These are phyloP conservation scores for Adansonia digitata DNA, from an alignment of 345 rosid species.

Conservation along the genomic window DNA sequence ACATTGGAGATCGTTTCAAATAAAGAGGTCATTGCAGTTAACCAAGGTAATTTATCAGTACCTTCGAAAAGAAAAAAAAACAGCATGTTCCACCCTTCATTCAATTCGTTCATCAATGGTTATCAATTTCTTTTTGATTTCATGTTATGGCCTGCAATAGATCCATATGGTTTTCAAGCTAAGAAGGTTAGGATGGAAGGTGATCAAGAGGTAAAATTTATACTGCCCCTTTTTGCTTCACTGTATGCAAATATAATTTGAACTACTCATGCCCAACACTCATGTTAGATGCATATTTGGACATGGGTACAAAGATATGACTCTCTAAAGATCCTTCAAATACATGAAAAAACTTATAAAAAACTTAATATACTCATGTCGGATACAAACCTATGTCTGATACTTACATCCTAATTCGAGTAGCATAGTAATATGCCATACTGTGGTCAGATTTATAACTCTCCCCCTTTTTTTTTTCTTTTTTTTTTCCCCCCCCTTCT, in stretches of 20 bases:
- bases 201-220: conserved; percentile 49
- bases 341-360: no score
- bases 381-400: no score
- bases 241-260: no score
- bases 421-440: no score
- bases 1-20: conserved; percentile 53
- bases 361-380: no score
- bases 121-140: background rate
- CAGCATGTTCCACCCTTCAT: background rate
- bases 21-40: conserved; percentile 74
- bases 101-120: background rate
- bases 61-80: background rate
- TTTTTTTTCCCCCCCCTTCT: background rate
- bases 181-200: conserved; percentile 64
- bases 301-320: no score
- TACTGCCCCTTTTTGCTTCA: background rate
- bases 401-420: no score
- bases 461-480: background rate
- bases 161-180: conserved; percentile 73
- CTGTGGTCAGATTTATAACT: background rate
- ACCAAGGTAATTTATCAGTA: conserved; percentile 53
- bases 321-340: no score
- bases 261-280: no score
- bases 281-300: no score
- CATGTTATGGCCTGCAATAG: conserved; percentile 26